Percentiles rank a stretch among this genome's conserved stretches.
These are phyloP conservation scores for Fusarium pseudograminearum DNA, from an alignment of 2,329 filamentous ascomycete genomes.

Conservation along the genomic window DNA sequence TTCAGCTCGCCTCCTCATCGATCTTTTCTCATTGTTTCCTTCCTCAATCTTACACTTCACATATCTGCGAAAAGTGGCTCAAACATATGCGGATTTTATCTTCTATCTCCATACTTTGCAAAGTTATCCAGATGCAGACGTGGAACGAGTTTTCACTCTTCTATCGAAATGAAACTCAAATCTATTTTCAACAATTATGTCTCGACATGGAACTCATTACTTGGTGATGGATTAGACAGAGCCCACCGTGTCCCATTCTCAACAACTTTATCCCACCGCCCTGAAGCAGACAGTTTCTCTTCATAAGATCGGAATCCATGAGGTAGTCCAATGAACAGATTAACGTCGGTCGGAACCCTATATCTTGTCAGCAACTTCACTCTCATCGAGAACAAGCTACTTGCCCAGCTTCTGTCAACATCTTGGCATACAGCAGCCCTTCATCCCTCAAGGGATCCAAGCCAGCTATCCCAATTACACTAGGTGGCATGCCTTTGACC, in stretches of 20 bases:
- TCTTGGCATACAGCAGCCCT: slow-evolving; percentile 2
- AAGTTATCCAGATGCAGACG: not conserved
- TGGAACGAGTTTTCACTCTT: not conserved
- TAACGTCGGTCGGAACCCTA: not conserved
- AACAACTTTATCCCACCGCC: slow-evolving; percentile 4
- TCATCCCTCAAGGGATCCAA: slow-evolving; percentile 4
- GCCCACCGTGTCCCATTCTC: not conserved
- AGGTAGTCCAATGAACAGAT: not conserved
- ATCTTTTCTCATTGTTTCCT: too few relatives aligned
- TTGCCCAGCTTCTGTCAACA: slow-evolving; percentile 10
- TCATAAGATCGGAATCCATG: slow-evolving; percentile 15
- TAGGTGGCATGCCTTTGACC: slow-evolving; percentile 2
- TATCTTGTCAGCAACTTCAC: fast-evolving
- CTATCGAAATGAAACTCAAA: not conserved
- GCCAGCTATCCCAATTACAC: not conserved
- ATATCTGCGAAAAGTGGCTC: too few relatives aligned
- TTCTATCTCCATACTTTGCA: slow-evolving; percentile 58
- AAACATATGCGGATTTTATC: slow-evolving; percentile 73
- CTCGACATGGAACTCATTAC: slow-evolving; percentile 1
- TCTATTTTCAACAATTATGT: not conserved
- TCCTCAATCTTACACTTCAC: not conserved
- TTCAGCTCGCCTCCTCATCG: not conserved
- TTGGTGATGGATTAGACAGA: not conserved
- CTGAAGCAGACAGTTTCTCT: not conserved
- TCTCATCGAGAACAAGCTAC: fast-evolving